Evolutionary conservation across 140 eudicot species (phyloP).

Genomic region (Eryngium alpinum): DNA sequence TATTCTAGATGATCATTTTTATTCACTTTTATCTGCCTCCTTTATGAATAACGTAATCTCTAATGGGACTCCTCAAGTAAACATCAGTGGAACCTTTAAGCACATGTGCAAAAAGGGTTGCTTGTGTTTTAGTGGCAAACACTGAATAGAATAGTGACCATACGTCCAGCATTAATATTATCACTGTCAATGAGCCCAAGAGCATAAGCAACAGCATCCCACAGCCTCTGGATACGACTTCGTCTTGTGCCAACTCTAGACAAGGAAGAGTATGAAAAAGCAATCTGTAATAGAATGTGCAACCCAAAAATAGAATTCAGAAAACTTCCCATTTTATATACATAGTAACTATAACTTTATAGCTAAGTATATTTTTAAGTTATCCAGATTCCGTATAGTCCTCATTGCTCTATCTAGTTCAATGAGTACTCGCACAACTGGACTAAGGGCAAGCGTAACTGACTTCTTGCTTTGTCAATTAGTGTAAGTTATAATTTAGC

Average conservation of each 20-base stretch:
- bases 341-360: neutral
- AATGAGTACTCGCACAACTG: constrained; percentile 91
- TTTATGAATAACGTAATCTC: constrained; percentile 67
- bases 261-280: constrained; percentile 94
- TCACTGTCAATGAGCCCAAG: constrained; percentile 96
- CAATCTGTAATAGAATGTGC: constrained; percentile 37
- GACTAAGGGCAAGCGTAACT: constrained; percentile 93
- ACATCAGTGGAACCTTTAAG: constrained; percentile 99
- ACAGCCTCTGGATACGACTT: constrained; percentile 85
- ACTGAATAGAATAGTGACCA: constrained; percentile 96
- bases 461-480: constrained; percentile 98
- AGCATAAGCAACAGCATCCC: constrained; percentile 99
- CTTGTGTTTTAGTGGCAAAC: constrained; percentile 97
- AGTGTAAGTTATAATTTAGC: no score
- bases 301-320: neutral
- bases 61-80: constrained; percentile 88
- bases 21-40: constrained; percentile 74
- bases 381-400: constrained; percentile 71
- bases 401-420: constrained; percentile 96
- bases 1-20: constrained; percentile 6
- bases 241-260: constrained; percentile 98
- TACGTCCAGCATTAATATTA: constrained; percentile 94
- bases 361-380: constrained; percentile 29
- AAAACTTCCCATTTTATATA: neutral
- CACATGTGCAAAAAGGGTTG: constrained; percentile 94